A percentile compares a stretch with the other conserved stretches of the same genome.
Conservation (phyloP, 441 rosid genomes). For the Jatropha podagrica region DNA sequence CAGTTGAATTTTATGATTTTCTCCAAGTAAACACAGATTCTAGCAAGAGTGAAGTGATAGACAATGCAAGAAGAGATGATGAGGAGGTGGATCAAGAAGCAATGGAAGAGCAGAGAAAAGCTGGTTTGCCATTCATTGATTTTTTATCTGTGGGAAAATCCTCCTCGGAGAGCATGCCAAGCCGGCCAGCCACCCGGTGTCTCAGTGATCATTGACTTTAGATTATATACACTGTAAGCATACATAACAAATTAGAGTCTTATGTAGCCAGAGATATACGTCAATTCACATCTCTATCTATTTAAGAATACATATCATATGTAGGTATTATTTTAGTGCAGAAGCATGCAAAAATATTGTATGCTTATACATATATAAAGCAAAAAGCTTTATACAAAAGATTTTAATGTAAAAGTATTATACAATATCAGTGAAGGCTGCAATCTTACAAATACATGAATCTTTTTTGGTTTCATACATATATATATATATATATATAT, state of each 20-base stretch:
- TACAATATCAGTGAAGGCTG: background rate
- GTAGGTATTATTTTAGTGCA: background rate
- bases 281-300: background rate
- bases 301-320: background rate
- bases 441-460: background rate
- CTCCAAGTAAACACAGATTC: slow-evolving; percentile 69
- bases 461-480: no score
- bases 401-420: background rate
- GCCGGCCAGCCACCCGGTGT: background rate
- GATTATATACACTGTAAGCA: background rate
- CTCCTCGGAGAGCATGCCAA: slow-evolving; percentile 13
- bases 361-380: background rate
- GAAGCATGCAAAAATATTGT: background rate
- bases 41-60: slow-evolving; percentile 57
- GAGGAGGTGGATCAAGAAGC: slow-evolving; percentile 56
- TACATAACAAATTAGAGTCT: background rate
- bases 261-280: background rate
- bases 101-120: slow-evolving; percentile 22
- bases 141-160: slow-evolving; percentile 58
- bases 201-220: background rate
- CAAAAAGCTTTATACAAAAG: background rate
- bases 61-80: slow-evolving; percentile 44
- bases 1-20: slow-evolving; percentile 68
- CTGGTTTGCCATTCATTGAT: slow-evolving; percentile 51
- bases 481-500: no score